Evolutionary conservation across 768 basidiomycete species (phyloP).

Genomic region (Agaricus bisporus): DNA sequence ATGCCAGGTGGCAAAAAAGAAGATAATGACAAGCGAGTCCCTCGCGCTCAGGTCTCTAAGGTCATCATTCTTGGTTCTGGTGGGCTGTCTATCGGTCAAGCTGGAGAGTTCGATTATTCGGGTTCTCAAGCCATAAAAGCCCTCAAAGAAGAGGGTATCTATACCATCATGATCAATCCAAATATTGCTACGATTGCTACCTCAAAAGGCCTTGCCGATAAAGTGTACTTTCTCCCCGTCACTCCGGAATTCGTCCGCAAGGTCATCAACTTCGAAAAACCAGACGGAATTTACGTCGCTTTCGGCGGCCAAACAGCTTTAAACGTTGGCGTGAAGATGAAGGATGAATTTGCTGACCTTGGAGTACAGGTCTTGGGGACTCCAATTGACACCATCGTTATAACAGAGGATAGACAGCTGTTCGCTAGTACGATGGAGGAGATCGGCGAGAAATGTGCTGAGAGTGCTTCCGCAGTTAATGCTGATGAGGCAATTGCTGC

Average conservation of each 20-base stretch:
- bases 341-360: constrained; percentile 88
- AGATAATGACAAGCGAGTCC: constrained; percentile 71
- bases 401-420: constrained; percentile 92
- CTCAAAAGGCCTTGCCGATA: constrained; percentile 95
- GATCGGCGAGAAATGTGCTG: constrained; percentile 93
- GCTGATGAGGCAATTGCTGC: constrained; percentile 79
- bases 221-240: constrained; percentile 98
- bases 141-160: constrained; percentile 97
- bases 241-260: constrained; percentile 97
- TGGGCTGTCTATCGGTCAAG: constrained; percentile 96
- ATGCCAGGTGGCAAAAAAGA: constrained; percentile 79
- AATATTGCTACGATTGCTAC: constrained; percentile 99
- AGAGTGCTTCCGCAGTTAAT: constrained; percentile 84
- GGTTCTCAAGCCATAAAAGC: constrained; percentile 99
- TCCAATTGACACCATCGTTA: constrained; percentile 95
- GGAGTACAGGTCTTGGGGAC: constrained; percentile 95
- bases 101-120: constrained; percentile 99
- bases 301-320: constrained; percentile 98
- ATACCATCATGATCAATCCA: constrained; percentile 97
- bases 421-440: constrained; percentile 93
- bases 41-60: constrained; percentile 78
- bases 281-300: constrained; percentile 97
- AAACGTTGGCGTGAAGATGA: constrained; percentile 95
- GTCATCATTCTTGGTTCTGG: constrained; percentile 97
- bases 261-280: constrained; percentile 98